These are phyloP conservation scores for Citrullus amarus DNA, from an alignment of 306 rosid species.

Conservation along the genomic window DNA sequence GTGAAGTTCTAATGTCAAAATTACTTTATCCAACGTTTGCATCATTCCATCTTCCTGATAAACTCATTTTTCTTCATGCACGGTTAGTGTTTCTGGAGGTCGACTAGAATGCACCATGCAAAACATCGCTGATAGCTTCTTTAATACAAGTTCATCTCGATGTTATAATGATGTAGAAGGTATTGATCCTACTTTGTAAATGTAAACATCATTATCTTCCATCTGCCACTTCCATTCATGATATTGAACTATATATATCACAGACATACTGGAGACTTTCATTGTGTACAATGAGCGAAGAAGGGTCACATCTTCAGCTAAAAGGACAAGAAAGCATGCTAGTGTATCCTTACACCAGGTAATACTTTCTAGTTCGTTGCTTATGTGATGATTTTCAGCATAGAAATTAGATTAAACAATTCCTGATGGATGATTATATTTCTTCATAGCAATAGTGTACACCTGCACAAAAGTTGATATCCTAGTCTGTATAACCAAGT, in stretches of 20 bases:
- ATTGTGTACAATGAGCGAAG: conserved; percentile 82
- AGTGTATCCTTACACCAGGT: conserved; percentile 84
- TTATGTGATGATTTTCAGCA: background rate
- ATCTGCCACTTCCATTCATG: conserved; percentile 4
- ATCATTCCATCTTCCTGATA: background rate
- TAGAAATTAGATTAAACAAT: background rate
- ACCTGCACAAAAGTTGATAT: background rate
- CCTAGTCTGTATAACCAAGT: background rate
- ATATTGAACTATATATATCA: conserved; percentile 6
- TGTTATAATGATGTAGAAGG: conserved; percentile 60
- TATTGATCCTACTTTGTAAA: conserved; percentile 14
- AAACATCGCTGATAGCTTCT: conserved; percentile 83
- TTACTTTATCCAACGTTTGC: background rate
- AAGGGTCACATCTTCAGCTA: conserved; percentile 90
- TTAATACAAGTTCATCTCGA: conserved; percentile 45
- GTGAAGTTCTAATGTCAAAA: background rate
- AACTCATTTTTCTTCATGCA: background rate
- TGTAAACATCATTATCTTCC: background rate
- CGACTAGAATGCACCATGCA: conserved; percentile 98
- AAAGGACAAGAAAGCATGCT: conserved; percentile 54
- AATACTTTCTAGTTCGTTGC: conserved; percentile 10
- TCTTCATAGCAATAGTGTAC: background rate
- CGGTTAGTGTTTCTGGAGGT: conserved; percentile 62
- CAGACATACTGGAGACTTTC: conserved; percentile 77
- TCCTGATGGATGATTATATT: background rate